phyloP scores from a whole-genome alignment of 352 stramenopile genomes.

The Phytophthora uliginosa region DNA sequence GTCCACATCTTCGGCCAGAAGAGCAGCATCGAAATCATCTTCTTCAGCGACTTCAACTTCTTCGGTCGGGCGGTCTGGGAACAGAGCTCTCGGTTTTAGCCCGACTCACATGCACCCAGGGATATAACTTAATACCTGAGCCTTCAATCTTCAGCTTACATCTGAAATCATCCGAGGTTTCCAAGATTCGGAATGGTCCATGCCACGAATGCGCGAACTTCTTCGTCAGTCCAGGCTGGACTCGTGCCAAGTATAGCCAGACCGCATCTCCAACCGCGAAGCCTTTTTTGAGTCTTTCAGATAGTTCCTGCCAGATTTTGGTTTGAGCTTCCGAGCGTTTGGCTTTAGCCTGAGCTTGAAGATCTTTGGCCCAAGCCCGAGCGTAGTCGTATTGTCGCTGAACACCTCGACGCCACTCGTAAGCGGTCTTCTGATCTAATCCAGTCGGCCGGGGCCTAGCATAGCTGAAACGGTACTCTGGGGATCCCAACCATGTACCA shows the following conservation, averaged over 20 bases:
- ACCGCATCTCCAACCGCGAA: background rate
- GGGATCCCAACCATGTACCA: background rate
- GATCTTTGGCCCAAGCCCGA: background rate
- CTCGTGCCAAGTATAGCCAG: background rate
- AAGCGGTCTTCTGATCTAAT: background rate
- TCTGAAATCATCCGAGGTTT: background rate
- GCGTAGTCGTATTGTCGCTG: background rate
- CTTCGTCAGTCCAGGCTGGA: background rate
- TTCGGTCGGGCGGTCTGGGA: background rate
- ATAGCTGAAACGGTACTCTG: background rate
- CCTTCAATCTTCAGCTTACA: background rate
- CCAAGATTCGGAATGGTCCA: background rate
- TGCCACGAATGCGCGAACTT: background rate
- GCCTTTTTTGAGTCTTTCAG: background rate
- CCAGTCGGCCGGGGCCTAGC: background rate
- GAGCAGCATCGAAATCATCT: too few relatives aligned
- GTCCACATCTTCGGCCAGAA: too few relatives aligned
- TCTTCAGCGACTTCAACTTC: background rate
- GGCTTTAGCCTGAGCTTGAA: background rate
- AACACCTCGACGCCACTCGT: background rate
- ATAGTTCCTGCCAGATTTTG: background rate
- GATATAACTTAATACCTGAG: background rate
- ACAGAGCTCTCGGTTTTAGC: constrained; percentile 1
- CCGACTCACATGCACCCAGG: constrained; percentile 2
- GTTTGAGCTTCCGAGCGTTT: background rate